Percentiles rank a stretch among this genome's conserved stretches.
These are phyloP conservation scores for Phialophora chinensis DNA, from an alignment of 2,329 filamentous ascomycete species.

Conservation along the genomic window DNA sequence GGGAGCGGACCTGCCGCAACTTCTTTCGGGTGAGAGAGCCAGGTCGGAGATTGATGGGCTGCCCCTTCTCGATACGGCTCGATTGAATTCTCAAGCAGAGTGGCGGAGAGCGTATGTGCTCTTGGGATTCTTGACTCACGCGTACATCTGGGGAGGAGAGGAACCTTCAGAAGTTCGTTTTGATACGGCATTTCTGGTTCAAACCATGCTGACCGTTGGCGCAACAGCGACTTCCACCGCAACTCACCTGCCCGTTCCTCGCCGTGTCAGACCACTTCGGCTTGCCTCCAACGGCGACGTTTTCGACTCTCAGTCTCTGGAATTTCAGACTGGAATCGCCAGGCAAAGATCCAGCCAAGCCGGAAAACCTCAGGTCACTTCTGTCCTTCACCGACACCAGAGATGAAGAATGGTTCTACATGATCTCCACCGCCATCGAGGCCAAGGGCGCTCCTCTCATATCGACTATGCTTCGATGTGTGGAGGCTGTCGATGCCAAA, in stretches of 20 bases:
- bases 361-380: slow-evolving; percentile 45
- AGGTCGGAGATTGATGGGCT: slow-evolving; percentile 76
- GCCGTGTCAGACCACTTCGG: slow-evolving; percentile 47
- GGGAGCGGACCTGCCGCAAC: slow-evolving; percentile 74
- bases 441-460: slow-evolving; percentile 56
- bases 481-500: slow-evolving; percentile 51
- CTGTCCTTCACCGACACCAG: slow-evolving; percentile 49
- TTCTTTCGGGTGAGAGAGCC: slow-evolving; percentile 77
- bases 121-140: slow-evolving; percentile 76
- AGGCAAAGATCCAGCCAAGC: slow-evolving; percentile 44
- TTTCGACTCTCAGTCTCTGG: slow-evolving; percentile 50
- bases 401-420: slow-evolving; percentile 57
- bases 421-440: slow-evolving; percentile 60
- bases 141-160: slow-evolving; percentile 83
- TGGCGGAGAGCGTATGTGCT: slow-evolving; percentile 84
- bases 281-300: slow-evolving; percentile 52
- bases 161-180: slow-evolving; percentile 68
- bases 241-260: slow-evolving; percentile 47
- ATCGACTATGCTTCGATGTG: slow-evolving; percentile 54
- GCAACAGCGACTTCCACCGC: slow-evolving; percentile 46
- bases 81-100: slow-evolving; percentile 78
- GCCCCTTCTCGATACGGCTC: slow-evolving; percentile 76
- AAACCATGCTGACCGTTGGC: slow-evolving; percentile 9
- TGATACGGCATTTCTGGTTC: background rate
- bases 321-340: slow-evolving; percentile 43